Evolutionary conservation across 768 basidiomycete genomes (phyloP).

Genomic region (Obba rivulosa): DNA sequence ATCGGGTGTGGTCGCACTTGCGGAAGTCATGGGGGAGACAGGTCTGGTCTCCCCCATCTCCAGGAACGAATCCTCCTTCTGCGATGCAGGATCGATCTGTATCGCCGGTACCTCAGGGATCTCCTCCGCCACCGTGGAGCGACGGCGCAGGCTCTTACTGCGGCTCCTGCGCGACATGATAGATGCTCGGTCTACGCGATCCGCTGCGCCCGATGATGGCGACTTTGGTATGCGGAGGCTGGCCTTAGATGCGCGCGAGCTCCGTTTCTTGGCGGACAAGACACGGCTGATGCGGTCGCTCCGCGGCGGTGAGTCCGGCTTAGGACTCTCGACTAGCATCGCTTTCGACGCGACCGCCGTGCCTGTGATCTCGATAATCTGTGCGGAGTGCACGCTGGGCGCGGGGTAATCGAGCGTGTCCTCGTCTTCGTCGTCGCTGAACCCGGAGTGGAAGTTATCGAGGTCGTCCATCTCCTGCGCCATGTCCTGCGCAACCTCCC

Average conservation of each 20-base stretch:
- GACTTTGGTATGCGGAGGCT: slow-evolving; percentile 57
- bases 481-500: slow-evolving; percentile 70
- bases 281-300: slow-evolving; percentile 39
- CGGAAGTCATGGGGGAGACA: slow-evolving; percentile 10
- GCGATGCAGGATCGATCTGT: slow-evolving; percentile 8
- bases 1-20: neutral
- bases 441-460: slow-evolving; percentile 28
- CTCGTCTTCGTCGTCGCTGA: slow-evolving; percentile 11
- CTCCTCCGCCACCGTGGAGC: slow-evolving; percentile 4
- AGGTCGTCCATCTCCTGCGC: slow-evolving; percentile 68
- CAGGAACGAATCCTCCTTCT: slow-evolving; percentile 20
- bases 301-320: slow-evolving; percentile 2
- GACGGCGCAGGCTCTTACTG: slow-evolving; percentile 18
- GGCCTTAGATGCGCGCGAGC: slow-evolving; percentile 56
- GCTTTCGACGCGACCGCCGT: slow-evolving; percentile 34
- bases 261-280: slow-evolving; percentile 60
- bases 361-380: slow-evolving; percentile 33
- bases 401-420: slow-evolving; percentile 14
- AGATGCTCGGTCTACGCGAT: slow-evolving; percentile 10
- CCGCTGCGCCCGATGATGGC: slow-evolving; percentile 11
- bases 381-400: slow-evolving; percentile 22
- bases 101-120: slow-evolving; percentile 16
- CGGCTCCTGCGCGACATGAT: slow-evolving; percentile 13
- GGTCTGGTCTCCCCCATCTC: slow-evolving; percentile 20
- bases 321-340: slow-evolving; percentile 18